phyloP scores from a whole-genome alignment of 305 asterid genomes.

The Fraxinus paxiana region DNA sequence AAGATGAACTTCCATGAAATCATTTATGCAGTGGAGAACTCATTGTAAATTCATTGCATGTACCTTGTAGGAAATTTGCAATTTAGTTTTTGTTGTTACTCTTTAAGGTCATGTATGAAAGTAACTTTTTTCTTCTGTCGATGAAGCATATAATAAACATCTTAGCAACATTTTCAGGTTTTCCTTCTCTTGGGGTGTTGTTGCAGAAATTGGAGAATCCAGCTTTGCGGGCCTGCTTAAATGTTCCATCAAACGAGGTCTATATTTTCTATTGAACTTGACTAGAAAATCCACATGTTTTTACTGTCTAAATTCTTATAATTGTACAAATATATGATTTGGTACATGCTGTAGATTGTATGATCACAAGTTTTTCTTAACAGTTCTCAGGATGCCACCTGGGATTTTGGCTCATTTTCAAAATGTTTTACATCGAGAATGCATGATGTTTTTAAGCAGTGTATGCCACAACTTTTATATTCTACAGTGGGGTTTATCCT shows the following conservation, averaged over 20 bases:
- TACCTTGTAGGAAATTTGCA: background rate
- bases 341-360: background rate
- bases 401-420: background rate
- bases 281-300: constrained; percentile 8
- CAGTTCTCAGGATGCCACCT: background rate
- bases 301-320: background rate
- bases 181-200: constrained; percentile 89
- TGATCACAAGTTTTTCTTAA: background rate
- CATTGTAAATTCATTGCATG: background rate
- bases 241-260: constrained; percentile 86
- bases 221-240: constrained; percentile 84
- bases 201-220: constrained; percentile 97
- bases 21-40: constrained; percentile 12
- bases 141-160: background rate
- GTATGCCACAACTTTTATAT: background rate
- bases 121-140: constrained; percentile 11
- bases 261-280: constrained; percentile 21
- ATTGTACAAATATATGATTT: background rate
- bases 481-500: background rate
- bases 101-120: constrained; percentile 11
- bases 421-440: background rate
- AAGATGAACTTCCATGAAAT: constrained; percentile 18
- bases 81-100: constrained; percentile 1
- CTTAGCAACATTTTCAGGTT: constrained; percentile 55
- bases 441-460: background rate